Base-by-base conservation (phyloP, 2,329 filamentous ascomycete genomes). In the Sclerotinia borealis region DNA sequence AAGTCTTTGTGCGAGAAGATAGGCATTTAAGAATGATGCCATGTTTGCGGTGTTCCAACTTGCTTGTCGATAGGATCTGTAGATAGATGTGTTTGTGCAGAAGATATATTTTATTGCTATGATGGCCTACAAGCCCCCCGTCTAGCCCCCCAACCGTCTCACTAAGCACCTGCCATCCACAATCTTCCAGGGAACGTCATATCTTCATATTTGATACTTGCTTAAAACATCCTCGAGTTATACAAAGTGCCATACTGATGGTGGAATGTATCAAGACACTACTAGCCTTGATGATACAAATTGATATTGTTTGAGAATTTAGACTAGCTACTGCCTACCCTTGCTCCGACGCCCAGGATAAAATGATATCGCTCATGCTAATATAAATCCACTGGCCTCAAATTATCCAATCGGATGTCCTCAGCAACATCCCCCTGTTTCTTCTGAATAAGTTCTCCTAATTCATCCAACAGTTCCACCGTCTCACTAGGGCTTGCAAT, bases 401-500 rank as follows among this genome's bases (percentile, higher is more conserved):
- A 19, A 9, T 11, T 58, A 19, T 45, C 5, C 39, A 8, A 34
- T 17, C 39, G 25, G 13, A 56, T 8, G 34, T 22, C 2, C 13
- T 22, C 11, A 4, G 13, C 13, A 27, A 4, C 2, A 13, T 22
- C 8, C 8, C 2, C 17, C 22, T 62, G 37, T 17, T 45, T 51
- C 22, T 34, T 39, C 34, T 41, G 58, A 54, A 74, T 71, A 61
- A 90, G 72, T 56, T 80, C 81, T 0, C 81, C 81, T 73, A 96
- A 79, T 79, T 98, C 95, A 72, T 97, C 92, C 65, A 99, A 77
- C 71, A 98, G 77, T 70, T 91, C 87, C 45, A 96, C 91, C 36
- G 95, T 99, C 81, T 99, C 95, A 0, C 83, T 81, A 0, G 95
- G 95, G 73, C 86, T 97, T 1, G 95, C 93, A 69, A 99, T 96